Base-by-base conservation (phyloP, 179 eudicot genomes). In the Corrigiola litoralis region DNA sequence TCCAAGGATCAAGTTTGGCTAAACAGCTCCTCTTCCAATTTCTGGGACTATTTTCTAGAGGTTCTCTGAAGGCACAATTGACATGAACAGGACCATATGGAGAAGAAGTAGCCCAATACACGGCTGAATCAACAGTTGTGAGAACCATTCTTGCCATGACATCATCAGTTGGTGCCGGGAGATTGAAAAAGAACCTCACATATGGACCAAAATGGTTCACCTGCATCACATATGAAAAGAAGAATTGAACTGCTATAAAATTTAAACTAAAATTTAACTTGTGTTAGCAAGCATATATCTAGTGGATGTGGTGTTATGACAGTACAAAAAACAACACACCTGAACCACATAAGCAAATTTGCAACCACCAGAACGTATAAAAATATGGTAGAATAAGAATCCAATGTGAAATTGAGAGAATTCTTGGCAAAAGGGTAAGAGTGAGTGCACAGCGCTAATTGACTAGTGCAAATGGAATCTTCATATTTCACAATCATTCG, bases 61-160 rank as follows among this genome's bases (percentile, higher is more conserved):
- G 99, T 70, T 94, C 99, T 71, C 99, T 83, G 70, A 84, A 91
- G 57, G 85, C 79, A 68, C 96, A 94, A 75, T 94, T 94, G 74
- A 94, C 69, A 70, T 94, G 99, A 75, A 86, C 91, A 50, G 99
- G 97, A 37, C 99, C 99, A 69, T 29, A 47, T 12, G 99, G 97
- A 56, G 91, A 65, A 66, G 75, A 74, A 52, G 88, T 88, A 62
- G 99, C 85, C 79, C 77, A 74, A 76, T 83, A 66, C 32, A 88
- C 85, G 68, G 97, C 97, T 59, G 94, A 86, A 78, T 94, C 97
- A 61, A 94, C 58, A 55, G 97, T 82, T 27, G 99, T 94, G 68
- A 94, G 97, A 64, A 88, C 96, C 85, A 86, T 81, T 77, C 92
- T 83, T 65, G 97, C 94, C 5, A 82, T 68, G 67, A 94, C 76